A percentile compares a stretch with the other conserved stretches of the same genome.
phyloP scores from a whole-genome alignment of 2,329 filamentous ascomycete genomes.

The Leptographium wingfieldii region DNA sequence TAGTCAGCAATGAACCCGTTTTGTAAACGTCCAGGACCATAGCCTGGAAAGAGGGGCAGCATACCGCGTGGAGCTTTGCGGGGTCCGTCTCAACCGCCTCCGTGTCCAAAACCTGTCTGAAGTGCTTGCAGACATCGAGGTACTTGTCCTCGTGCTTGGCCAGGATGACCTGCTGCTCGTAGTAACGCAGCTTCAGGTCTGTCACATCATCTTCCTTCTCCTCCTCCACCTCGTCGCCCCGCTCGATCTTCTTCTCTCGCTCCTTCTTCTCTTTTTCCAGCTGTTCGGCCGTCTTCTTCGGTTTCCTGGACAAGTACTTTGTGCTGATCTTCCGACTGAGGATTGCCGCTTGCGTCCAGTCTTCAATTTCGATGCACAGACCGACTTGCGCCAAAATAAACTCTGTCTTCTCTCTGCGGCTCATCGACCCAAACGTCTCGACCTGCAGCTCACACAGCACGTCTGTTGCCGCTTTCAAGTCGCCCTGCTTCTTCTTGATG shows the following conservation, averaged over 20 bases:
- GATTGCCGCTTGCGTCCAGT: conserved; percentile 93
- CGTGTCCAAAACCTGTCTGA: conserved; percentile 91
- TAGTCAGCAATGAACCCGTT: background rate
- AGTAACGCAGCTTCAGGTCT: conserved; percentile 89
- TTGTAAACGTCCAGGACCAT: background rate
- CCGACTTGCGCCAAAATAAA: conserved; percentile 94
- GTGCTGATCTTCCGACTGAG: conserved; percentile 96
- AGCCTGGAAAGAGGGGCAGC: background rate
- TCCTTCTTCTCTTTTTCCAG: conserved; percentile 84
- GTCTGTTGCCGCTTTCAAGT: conserved; percentile 79
- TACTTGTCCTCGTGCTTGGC: conserved; percentile 98
- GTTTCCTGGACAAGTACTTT: conserved; percentile 77
- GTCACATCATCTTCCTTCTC: conserved; percentile 82
- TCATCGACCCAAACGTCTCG: conserved; percentile 98
- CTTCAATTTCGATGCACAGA: conserved; percentile 86
- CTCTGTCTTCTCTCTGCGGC: conserved; percentile 91
- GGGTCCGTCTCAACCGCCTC: conserved; percentile 88
- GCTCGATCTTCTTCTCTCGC: conserved; percentile 71
- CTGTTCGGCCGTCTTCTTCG: conserved; percentile 81
- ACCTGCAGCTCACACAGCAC: conserved; percentile 96
- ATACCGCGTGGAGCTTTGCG: conserved; percentile 72
- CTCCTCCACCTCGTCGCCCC: conserved; percentile 65
- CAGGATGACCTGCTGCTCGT: conserved; percentile 91
- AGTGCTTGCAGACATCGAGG: conserved; percentile 94
- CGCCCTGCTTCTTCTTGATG: conserved; percentile 94